Conservation (phyloP, 768 basidiomycete species). For the Russula emetica region DNA sequence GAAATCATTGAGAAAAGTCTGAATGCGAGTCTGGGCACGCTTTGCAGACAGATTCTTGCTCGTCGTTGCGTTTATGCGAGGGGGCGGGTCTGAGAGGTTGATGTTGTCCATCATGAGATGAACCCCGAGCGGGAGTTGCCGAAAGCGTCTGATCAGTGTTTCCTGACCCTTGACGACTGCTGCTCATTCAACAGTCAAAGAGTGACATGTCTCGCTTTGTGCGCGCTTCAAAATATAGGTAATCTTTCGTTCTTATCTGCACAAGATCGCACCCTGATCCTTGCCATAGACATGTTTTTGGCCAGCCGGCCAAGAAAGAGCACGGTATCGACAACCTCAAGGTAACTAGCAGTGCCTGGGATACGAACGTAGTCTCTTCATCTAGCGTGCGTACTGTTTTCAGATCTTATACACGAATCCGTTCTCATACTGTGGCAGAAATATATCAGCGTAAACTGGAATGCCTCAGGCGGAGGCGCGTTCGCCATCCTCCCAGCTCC, state of each 20-base stretch:
- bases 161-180: background rate
- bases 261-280: slow-evolving; percentile 9
- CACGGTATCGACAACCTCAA: slow-evolving; percentile 78
- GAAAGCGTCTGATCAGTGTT: background rate
- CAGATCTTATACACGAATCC: background rate
- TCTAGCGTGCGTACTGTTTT: slow-evolving; percentile 55
- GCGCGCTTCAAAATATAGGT: slow-evolving; percentile 83
- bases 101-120: slow-evolving; percentile 22
- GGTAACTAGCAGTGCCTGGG: slow-evolving; percentile 88
- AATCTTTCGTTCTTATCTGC: slow-evolving; percentile 31
- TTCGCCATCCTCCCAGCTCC: slow-evolving; percentile 91
- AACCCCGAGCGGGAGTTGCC: slow-evolving; percentile 9
- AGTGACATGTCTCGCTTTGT: slow-evolving; percentile 79
- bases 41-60: slow-evolving; percentile 31
- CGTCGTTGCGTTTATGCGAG: slow-evolving; percentile 12
- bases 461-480: slow-evolving; percentile 86
- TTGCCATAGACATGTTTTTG: slow-evolving; percentile 77
- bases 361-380: slow-evolving; percentile 87
- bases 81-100: slow-evolving; percentile 30
- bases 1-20: slow-evolving; percentile 35
- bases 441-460: slow-evolving; percentile 95
- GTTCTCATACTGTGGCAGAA: slow-evolving; percentile 18
- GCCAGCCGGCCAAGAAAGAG: slow-evolving; percentile 82
- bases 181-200: background rate
- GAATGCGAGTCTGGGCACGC: slow-evolving; percentile 31